A percentile compares a stretch with the other conserved stretches of the same genome.
Evolutionary conservation across 805 yeast species (phyloP).

Genomic region (Metschnikowia noctiluminum): DNA sequence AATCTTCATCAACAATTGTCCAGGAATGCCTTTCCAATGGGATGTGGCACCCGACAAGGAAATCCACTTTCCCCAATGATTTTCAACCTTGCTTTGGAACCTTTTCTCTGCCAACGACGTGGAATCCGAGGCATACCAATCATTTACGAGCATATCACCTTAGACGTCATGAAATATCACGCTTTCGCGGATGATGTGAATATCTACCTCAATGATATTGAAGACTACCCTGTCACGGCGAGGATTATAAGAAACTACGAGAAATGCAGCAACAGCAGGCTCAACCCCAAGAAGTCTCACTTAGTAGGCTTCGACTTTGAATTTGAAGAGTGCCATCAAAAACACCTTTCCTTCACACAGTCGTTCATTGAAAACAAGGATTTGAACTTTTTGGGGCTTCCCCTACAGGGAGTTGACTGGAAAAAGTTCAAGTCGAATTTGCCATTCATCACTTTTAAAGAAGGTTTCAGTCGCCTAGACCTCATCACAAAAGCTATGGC

Average conservation of each 20-base stretch:
- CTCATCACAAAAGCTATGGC: background rate
- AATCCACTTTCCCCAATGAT: constrained; percentile 7
- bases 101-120: constrained; percentile 1
- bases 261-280: background rate
- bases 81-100: constrained; percentile 6
- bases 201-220: background rate
- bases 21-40: background rate
- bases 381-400: constrained; percentile 1
- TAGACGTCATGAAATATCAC: constrained; percentile 1
- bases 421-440: background rate
- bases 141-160: background rate
- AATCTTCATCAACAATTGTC: background rate
- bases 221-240: background rate
- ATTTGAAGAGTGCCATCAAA: background rate
- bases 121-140: background rate
- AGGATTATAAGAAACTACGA: background rate
- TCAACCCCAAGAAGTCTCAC: background rate
- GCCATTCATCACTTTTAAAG: background rate
- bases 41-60: constrained; percentile 6
- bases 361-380: background rate
- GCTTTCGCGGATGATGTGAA: constrained; percentile 9
- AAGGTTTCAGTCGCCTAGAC: background rate
- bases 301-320: background rate
- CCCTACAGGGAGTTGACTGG: constrained; percentile 1
- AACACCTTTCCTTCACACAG: background rate